Evolutionary conservation across 768 basidiomycete species (phyloP), one percentile per base, ranked within the genome.

Genomic region (Lentinula sp.): DNA sequence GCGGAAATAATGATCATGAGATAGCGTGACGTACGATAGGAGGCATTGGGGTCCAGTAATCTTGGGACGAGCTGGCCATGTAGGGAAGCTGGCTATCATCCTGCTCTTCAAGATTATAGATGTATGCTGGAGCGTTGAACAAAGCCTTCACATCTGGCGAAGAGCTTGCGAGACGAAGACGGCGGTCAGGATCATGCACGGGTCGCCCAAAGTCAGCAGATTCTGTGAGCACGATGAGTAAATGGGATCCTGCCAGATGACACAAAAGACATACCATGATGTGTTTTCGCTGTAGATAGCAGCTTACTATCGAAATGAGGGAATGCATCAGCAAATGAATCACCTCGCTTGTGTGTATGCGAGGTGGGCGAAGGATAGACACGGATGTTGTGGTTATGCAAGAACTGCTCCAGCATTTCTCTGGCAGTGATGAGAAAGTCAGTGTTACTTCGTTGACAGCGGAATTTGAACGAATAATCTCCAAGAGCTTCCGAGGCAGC

Each of bases 221-320:
- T 75, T 90, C 91, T 91, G 65, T 16, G 54, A 66, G 60, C 53
- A 60, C 6, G 34, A 60, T 55, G 59, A 35, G 42, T 53, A 54
- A 54, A 34, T 35, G 13, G 15, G 59, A 49, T 32, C 45, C 45
- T 39, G 50, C 42, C 34, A 28, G 58, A 59, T 53, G 59, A 57
- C 62, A 58, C 39, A 53, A 54, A 28, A 37, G 43, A 70, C 76
- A 63, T 65, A 80, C 80, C 81, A 73, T 79, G 78, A 57, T 76
- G 83, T 54, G 86, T 83, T 66, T 85, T 81, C 8, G 88, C 84
- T 21, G 89, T 88, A 15, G 94, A 88, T 52, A 97, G 79, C 1
- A 97, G 85, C 73, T 95, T 97, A 76, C 92, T 93, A 70, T 97
- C 93, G 71, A 97, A 96, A 72, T 96, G 94, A 28, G 94, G 91